phyloP scores from a whole-genome alignment of 1,139 yeast genomes.

The Wickerhamomyces sp. region DNA sequence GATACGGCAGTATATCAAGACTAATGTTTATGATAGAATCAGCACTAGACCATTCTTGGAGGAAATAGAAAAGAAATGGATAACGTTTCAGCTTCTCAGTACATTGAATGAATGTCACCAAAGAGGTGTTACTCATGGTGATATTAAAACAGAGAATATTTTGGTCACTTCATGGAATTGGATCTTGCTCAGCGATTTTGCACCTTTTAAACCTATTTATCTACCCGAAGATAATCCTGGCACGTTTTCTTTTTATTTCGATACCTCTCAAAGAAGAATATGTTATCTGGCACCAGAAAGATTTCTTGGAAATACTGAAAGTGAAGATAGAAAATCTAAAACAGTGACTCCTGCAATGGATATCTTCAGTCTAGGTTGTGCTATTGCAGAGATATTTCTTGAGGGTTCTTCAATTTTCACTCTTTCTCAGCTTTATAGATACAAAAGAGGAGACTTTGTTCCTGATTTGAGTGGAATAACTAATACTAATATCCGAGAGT shows the following conservation, averaged over 20 bases:
- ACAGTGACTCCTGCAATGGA: conserved; percentile 67
- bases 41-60: conserved; percentile 87
- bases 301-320: conserved; percentile 41
- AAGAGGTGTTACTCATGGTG: conserved; percentile 73
- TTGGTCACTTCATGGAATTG: conserved; percentile 88
- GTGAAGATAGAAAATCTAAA: conserved; percentile 28
- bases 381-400: conserved; percentile 79
- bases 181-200: conserved; percentile 79
- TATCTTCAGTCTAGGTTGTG: conserved; percentile 86
- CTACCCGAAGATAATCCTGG: conserved; percentile 94
- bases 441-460: conserved; percentile 59
- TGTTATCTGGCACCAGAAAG: conserved; percentile 96
- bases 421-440: conserved; percentile 80
- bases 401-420: conserved; percentile 89
- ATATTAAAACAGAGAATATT: conserved; percentile 84
- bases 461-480: conserved; percentile 59
- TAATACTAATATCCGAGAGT: conserved; percentile 43
- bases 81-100: conserved; percentile 71
- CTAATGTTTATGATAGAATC: conserved; percentile 79
- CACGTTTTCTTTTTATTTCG: conserved; percentile 89
- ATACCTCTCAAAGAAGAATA: conserved; percentile 78
- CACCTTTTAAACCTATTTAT: conserved; percentile 77
- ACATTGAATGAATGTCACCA: conserved; percentile 63
- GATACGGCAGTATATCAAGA: conserved; percentile 73
- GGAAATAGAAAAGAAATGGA: conserved; percentile 76